These are phyloP conservation scores for Ajuga reptans DNA, from an alignment of 305 asterid genomes.

Conservation along the genomic window DNA sequence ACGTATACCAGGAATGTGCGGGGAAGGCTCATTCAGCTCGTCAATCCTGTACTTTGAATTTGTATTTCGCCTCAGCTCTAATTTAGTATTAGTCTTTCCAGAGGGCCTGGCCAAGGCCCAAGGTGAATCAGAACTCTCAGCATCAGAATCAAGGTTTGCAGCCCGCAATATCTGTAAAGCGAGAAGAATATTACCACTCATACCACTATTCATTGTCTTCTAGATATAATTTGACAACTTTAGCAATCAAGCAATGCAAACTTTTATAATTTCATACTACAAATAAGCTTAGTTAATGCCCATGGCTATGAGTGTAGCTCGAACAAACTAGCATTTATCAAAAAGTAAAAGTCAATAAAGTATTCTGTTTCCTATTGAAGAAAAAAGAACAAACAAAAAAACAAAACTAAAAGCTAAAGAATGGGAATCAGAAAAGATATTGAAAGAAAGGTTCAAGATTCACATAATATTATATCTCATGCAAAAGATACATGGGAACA, in stretches of 20 bases:
- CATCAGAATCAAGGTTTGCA: constrained; percentile 59
- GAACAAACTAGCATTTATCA: not conserved
- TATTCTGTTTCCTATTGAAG: too few species aligned
- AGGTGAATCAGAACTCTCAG: constrained; percentile 57
- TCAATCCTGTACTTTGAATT: constrained; percentile 70
- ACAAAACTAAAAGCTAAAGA: not conserved
- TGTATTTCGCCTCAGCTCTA: constrained; percentile 51
- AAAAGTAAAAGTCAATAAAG: too few species aligned
- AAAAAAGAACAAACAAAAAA: too few species aligned
- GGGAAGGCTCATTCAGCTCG: constrained; percentile 73
- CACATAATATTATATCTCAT: constrained; percentile 3
- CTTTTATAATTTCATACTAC: constrained; percentile 7
- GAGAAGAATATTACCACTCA: constrained; percentile 9
- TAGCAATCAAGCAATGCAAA: not conserved
- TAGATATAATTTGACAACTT: constrained; percentile 6
- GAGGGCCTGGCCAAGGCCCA: constrained; percentile 74
- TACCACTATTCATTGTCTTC: constrained; percentile 16
- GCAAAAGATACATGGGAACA: constrained; percentile 3
- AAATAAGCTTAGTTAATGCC: not conserved
- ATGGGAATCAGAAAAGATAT: constrained; percentile 5
- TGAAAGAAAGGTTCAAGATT: constrained; percentile 2
- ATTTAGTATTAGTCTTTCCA: constrained; percentile 50
- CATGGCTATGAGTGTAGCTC: constrained; percentile 1
- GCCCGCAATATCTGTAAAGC: constrained; percentile 63
- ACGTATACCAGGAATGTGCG: constrained; percentile 85